Base-by-base conservation (phyloP, 169 alveolate genomes). In the Theileria luwenshuni region DNA sequence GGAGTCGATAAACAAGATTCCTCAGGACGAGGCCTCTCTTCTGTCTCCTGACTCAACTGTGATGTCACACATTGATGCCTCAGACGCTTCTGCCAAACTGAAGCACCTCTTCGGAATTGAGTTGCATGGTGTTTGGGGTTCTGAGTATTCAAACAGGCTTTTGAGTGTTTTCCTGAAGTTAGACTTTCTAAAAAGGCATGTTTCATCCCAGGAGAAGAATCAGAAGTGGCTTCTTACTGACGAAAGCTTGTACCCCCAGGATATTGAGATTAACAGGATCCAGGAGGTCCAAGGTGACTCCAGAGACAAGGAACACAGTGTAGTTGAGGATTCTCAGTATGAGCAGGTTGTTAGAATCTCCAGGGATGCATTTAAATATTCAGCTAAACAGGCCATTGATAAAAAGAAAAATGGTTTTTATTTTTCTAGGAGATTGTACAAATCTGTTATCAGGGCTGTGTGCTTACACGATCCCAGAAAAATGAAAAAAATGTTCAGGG, bases 71-170 rank as follows among this genome's bases (percentile, higher is more conserved):
- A 30, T 89, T 38, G 94, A 89, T 41, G 52, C 76, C 49, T 80
- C 90, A 13, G 94, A 72, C 64, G 86, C 92, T 35, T 84, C 94
- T 8, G 91, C 94, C 15, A 59, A 83, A 42, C 80, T 89, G 38
- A 85, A 76, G 41, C 71, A 67, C 27, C 48, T 62, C 62, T 89
- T 21, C 69, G 94, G 94, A 15, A 81, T 89, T 13, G 94, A 85
- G 60, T 74, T 89, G 42, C 74, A 35, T 27, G 94, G 94, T 5
- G 42, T 76, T 27, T 89, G 94, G 94, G 92, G 94, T 3, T 70
- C 87, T 62, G 94, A 89, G 30, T 89, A 85, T 61, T 62, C 94
- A 51, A 84, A 75, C 63, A 49, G 94, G 69, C 51, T 89, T 8
- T 54, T 83, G 74, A 58, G 63, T 21, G 77, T 89, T 10, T 17